Percentiles rank a stretch among this genome's conserved stretches.
These are phyloP conservation scores for Plantago elongata DNA, from an alignment of 257 asterid species.

Conservation along the genomic window DNA sequence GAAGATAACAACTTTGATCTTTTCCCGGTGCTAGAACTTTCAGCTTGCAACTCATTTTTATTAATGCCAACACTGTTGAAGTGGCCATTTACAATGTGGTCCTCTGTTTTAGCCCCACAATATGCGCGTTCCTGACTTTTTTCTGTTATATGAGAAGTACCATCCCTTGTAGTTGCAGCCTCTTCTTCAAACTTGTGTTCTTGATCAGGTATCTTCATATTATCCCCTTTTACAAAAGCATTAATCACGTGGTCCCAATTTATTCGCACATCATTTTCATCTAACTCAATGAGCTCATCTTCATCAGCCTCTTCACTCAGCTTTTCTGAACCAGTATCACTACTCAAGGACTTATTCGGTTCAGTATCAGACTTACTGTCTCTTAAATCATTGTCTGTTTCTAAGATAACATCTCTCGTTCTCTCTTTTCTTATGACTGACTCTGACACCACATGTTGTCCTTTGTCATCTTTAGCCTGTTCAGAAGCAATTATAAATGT, in stretches of 20 bases:
- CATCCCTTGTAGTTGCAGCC: slow-evolving; percentile 26
- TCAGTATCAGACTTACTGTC: slow-evolving; percentile 22
- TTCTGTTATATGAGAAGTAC: slow-evolving; percentile 24
- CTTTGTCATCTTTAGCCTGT: slow-evolving; percentile 20
- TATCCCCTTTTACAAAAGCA: slow-evolving; percentile 27
- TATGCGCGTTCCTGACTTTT: slow-evolving; percentile 22
- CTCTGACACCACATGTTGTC: slow-evolving; percentile 22
- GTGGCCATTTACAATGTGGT: slow-evolving; percentile 30
- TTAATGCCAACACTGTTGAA: slow-evolving; percentile 24
- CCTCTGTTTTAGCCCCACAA: slow-evolving; percentile 21
- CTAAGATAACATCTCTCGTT: slow-evolving; percentile 17
- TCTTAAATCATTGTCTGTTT: slow-evolving; percentile 24
- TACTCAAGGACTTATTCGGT: slow-evolving; percentile 21
- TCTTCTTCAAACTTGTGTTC: slow-evolving; percentile 20
- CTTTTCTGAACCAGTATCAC: slow-evolving; percentile 29
- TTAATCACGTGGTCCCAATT: slow-evolving; percentile 24
- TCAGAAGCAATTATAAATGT: slow-evolving; percentile 17
- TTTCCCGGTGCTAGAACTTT: slow-evolving; percentile 10
- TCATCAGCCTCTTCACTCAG: slow-evolving; percentile 29
- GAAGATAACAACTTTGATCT: slow-evolving; percentile 20
- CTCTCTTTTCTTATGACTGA: slow-evolving; percentile 29
- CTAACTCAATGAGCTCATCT: slow-evolving; percentile 27
- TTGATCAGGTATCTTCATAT: slow-evolving; percentile 26
- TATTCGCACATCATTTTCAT: slow-evolving; percentile 23
- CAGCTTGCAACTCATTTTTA: slow-evolving; percentile 30